Evolutionary conservation across 2,329 filamentous ascomycete genomes (phyloP).

Genomic region (Alternaria panax): DNA sequence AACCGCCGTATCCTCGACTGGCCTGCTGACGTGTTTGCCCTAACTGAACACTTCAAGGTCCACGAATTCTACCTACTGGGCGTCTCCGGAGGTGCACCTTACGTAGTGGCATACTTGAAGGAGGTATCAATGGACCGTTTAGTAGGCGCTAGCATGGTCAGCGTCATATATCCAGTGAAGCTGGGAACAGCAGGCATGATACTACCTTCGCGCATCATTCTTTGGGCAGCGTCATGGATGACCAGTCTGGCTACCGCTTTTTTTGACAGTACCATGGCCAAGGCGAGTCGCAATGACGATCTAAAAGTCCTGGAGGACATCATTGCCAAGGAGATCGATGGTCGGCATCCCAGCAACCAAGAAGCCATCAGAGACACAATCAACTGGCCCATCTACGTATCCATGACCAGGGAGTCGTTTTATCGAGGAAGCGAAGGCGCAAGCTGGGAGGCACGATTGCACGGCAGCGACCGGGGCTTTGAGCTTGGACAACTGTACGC

Average conservation of each 20-base stretch:
- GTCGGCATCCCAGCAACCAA: conserved; percentile 29
- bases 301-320: conserved; percentile 36
- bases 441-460: conserved; percentile 40
- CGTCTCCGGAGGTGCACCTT: conserved; percentile 58
- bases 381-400: conserved; percentile 33
- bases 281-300: conserved; percentile 34
- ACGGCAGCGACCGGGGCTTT: conserved; percentile 43
- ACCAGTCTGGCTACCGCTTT: conserved; percentile 27
- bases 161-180: conserved; percentile 35
- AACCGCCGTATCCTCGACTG: conserved; percentile 51
- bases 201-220: conserved; percentile 26
- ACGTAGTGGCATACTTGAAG: conserved; percentile 57
- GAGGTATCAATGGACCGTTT: conserved; percentile 43
- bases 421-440: conserved; percentile 35
- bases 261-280: conserved; percentile 36
- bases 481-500: conserved; percentile 37
- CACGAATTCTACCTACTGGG: conserved; percentile 55
- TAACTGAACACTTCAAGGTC: conserved; percentile 53
- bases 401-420: conserved; percentile 38
- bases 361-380: conserved; percentile 29
- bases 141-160: conserved; percentile 33
- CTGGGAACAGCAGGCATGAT: conserved; percentile 40
- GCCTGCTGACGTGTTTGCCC: conserved; percentile 52
- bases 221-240: conserved; percentile 39
- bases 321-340: conserved; percentile 31